These are phyloP conservation scores for Jimgerdemannia lactiflua DNA, from an alignment of 192 early-diverging fungal species.

Conservation along the genomic window DNA sequence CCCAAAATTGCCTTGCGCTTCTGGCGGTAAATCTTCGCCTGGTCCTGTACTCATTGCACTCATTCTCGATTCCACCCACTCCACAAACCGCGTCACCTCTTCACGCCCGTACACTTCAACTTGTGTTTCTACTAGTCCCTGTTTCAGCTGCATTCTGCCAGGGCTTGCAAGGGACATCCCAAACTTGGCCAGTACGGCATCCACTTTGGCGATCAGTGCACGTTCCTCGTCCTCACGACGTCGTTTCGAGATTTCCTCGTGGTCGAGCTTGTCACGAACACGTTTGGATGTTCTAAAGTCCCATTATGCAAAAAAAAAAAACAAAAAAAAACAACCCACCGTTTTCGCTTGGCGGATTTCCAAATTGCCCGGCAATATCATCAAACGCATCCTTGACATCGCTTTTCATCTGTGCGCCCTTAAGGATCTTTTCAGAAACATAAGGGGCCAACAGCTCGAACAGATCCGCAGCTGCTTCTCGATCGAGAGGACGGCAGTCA, in stretches of 20 bases:
- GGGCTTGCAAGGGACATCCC: neutral
- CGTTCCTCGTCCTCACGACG: conserved; percentile 28
- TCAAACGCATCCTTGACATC: conserved; percentile 64
- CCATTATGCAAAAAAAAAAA: no score
- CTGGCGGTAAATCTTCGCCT: neutral
- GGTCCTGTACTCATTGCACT: neutral
- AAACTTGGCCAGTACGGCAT: conserved; percentile 7
- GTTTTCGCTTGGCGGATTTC: conserved; percentile 47
- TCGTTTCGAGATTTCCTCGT: conserved; percentile 19
- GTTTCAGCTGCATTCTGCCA: neutral
- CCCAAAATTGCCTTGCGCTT: neutral
- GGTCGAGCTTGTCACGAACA: conserved; percentile 25
- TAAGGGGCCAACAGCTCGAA: conserved; percentile 46
- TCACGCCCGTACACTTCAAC: neutral
- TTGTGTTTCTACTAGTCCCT: neutral
- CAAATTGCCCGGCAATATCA: conserved; percentile 45
- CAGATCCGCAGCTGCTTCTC: conserved; percentile 48
- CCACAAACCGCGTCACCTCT: neutral
- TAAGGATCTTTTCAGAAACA: conserved; percentile 33
- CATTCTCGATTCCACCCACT: neutral
- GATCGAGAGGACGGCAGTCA: conserved; percentile 41
- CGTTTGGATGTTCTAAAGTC: conserved; percentile 31
- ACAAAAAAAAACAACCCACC: conserved; percentile 14
- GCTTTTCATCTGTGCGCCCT: conserved; percentile 37
- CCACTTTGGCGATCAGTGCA: conserved; percentile 13